These are phyloP conservation scores for Pichia sp. DNA, from an alignment of 1,139 yeast genomes.

Conservation along the genomic window DNA sequence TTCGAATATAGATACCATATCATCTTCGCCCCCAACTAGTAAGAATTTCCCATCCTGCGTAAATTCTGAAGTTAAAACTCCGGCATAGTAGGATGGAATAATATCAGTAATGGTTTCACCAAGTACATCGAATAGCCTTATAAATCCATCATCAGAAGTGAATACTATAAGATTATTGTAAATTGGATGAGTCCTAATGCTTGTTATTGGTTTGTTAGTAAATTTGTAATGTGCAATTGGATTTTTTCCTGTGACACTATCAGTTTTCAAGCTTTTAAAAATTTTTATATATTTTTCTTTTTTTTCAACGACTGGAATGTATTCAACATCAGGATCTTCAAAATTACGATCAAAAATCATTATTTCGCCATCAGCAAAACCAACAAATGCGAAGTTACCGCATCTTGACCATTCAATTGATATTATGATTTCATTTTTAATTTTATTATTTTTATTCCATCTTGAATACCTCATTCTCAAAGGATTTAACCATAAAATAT, in stretches of 20 bases:
- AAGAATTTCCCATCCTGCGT: conserved; percentile 64
- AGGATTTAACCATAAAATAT: conserved; percentile 51
- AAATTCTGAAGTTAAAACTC: conserved; percentile 50
- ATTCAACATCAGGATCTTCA: conserved; percentile 30
- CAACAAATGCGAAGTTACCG: conserved; percentile 28
- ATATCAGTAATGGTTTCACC: conserved; percentile 49
- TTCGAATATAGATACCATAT: conserved; percentile 50
- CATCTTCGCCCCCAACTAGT: conserved; percentile 52
- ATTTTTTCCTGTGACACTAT: conserved; percentile 22
- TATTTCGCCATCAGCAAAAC: conserved; percentile 32
- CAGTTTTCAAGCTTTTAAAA: conserved; percentile 12
- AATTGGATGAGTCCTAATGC: conserved; percentile 44
- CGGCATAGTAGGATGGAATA: conserved; percentile 64
- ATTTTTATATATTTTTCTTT: conserved; percentile 19
- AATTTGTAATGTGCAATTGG: conserved; percentile 60
- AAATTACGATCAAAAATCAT: conserved; percentile 28
- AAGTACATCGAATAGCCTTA: conserved; percentile 50
- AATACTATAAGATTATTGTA: conserved; percentile 37
- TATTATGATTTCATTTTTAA: conserved; percentile 31
- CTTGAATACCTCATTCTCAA: conserved; percentile 41
- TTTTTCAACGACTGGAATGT: conserved; percentile 1
- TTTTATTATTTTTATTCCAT: conserved; percentile 41
- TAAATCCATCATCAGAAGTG: conserved; percentile 62
- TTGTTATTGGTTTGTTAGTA: conserved; percentile 52
- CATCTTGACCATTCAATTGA: conserved; percentile 27